Conservation (phyloP, 768 basidiomycete genomes). For the Lyophyllum decastes region DNA sequence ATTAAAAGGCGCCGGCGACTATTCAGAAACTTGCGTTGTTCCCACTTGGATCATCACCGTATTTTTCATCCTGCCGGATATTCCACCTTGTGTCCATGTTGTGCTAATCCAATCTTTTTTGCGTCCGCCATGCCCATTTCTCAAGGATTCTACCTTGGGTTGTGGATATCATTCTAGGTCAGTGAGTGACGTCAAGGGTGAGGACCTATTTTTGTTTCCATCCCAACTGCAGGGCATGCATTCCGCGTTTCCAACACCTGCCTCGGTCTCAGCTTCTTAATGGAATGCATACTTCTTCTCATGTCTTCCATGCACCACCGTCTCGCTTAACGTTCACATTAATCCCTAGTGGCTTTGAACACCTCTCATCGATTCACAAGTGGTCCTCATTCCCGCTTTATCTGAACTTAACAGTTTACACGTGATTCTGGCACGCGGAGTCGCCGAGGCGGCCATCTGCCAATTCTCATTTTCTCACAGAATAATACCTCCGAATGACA, state of each 20-base stretch:
- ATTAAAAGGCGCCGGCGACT: too few species aligned
- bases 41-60: too few species aligned
- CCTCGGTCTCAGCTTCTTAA: background rate
- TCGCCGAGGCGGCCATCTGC: background rate
- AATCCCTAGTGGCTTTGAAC: background rate
- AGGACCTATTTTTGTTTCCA: background rate
- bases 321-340: background rate
- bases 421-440: background rate
- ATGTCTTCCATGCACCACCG: background rate
- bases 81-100: too few species aligned
- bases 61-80: too few species aligned
- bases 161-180: too few species aligned
- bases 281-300: background rate
- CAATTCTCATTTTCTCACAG: constrained; percentile 1
- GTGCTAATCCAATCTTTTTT: too few species aligned
- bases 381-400: background rate
- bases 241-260: background rate
- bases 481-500: background rate
- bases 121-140: too few species aligned
- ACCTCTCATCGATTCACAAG: background rate
- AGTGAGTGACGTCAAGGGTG: background rate
- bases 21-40: too few species aligned
- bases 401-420: background rate
- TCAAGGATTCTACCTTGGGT: too few species aligned
- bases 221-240: background rate